phyloP scores from a whole-genome alignment of 805 yeast genomes.

The Metschnikowia rubicola region DNA sequence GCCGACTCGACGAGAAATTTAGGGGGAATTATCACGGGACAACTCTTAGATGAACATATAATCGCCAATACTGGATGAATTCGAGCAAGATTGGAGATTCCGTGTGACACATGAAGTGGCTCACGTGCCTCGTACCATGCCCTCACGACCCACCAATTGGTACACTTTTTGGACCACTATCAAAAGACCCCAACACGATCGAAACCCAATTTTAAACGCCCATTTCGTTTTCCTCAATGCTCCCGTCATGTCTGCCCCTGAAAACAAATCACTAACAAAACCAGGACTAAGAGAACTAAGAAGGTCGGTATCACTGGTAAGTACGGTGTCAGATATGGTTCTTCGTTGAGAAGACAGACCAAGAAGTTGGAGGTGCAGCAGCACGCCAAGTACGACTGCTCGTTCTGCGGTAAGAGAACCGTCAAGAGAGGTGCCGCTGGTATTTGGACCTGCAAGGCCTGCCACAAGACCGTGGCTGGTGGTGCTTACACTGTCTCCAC shows the following conservation, averaged over 20 bases:
- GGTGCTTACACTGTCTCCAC: conserved; percentile 99
- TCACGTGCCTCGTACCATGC: neutral
- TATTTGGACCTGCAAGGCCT: conserved; percentile 96
- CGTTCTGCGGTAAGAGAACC: conserved; percentile 99
- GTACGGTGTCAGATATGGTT: conserved; percentile 99
- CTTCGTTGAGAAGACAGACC: conserved; percentile 99
- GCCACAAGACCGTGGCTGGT: conserved; percentile 97
- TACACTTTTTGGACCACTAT: too few species aligned
- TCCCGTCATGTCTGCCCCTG: too few species aligned
- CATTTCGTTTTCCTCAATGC: too few species aligned
- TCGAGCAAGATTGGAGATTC: too few species aligned
- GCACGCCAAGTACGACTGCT: conserved; percentile 97
- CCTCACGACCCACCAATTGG: neutral
- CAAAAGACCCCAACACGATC: neutral
- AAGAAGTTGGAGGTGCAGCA: conserved; percentile 98
- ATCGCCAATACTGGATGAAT: too few species aligned
- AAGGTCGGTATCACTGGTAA: conserved; percentile 99
- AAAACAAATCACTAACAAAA: conserved; percentile 37
- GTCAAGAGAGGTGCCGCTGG: conserved; percentile 98
- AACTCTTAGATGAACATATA: neutral
- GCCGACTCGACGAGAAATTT: neutral
- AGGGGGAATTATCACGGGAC: neutral
- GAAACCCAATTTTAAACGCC: neutral
- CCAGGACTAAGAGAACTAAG: conserved; percentile 99
- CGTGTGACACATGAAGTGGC: too few species aligned